Evolutionary conservation across 1,139 yeast genomes (phyloP).

Genomic region (Pneumocystis oryctolagi): DNA sequence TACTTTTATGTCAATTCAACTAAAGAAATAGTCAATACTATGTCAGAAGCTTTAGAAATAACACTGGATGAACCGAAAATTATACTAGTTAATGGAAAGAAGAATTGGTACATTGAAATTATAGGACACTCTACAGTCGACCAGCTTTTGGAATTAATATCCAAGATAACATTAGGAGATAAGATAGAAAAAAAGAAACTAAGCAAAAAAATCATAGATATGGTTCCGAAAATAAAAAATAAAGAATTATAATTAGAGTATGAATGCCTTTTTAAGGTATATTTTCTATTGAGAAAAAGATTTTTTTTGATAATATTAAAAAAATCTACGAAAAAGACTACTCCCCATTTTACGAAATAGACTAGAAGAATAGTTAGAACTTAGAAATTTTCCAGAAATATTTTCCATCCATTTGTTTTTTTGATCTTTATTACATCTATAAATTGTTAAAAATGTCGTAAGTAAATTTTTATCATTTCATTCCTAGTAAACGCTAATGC

Average conservation of each 20-base stretch:
- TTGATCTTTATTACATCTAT: background rate
- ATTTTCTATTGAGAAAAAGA: background rate
- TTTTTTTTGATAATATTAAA: background rate
- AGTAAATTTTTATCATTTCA: background rate
- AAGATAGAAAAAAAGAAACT: background rate
- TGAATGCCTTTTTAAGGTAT: background rate
- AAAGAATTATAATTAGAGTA: background rate
- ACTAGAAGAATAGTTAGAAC: background rate
- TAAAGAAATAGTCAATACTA: background rate
- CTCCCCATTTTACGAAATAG: background rate
- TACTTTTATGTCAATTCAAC: background rate
- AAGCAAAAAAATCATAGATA: background rate
- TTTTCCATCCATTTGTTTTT: background rate
- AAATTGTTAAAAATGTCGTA: background rate
- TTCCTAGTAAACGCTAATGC: constrained; percentile 13
- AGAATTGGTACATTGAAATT: background rate
- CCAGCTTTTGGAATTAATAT: background rate
- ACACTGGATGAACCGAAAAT: background rate
- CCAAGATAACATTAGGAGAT: background rate
- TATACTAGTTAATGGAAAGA: background rate
- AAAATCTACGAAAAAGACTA: background rate
- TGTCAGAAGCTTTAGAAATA: background rate
- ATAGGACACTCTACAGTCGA: background rate
- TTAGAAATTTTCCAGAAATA: background rate
- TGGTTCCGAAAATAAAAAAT: background rate